Evolutionary conservation across 495 filamentous ascomycete genomes (phyloP).

Genomic region (Aspergillus cristatus): DNA sequence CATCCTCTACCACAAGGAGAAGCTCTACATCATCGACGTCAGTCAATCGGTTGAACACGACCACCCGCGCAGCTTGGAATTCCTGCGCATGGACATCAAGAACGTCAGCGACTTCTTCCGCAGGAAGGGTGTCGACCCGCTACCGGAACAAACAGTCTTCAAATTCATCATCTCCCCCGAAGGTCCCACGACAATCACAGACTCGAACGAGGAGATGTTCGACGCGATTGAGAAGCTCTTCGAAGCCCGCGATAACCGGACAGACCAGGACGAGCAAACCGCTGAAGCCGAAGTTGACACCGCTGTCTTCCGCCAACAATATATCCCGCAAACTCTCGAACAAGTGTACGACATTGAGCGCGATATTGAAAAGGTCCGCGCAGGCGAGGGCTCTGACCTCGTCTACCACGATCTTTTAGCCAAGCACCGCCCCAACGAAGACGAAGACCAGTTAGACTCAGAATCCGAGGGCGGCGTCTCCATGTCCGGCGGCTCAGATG

Average conservation of each 20-base stretch:
- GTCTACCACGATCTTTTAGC: conserved; percentile 77
- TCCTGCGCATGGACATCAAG: conserved; percentile 95
- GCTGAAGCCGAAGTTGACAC: conserved; percentile 59
- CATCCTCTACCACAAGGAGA: conserved; percentile 74
- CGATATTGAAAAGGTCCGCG: conserved; percentile 66
- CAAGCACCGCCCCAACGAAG: no score
- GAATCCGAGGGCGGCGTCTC: conserved; percentile 13
- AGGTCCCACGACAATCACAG: conserved; percentile 36
- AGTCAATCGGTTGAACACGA: conserved; percentile 96
- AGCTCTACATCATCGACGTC: conserved; percentile 91
- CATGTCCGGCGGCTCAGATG: conserved; percentile 29
- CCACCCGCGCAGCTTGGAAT: conserved; percentile 83
- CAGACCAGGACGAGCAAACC: conserved; percentile 22
- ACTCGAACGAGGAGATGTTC: conserved; percentile 30
- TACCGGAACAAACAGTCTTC: conserved; percentile 67
- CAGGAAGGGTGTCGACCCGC: conserved; percentile 67
- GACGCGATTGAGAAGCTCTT: conserved; percentile 43
- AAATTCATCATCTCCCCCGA: conserved; percentile 61
- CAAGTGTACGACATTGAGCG: conserved; percentile 95
- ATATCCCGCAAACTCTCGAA: conserved; percentile 87
- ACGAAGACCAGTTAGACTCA: no score
- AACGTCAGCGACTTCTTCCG: conserved; percentile 89
- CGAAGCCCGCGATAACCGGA: conserved; percentile 29
- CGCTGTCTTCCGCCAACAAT: conserved; percentile 89
- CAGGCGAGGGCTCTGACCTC: conserved; percentile 61